Conservation (phyloP, 768 basidiomycete genomes). For the Psilocybe azurescens region DNA sequence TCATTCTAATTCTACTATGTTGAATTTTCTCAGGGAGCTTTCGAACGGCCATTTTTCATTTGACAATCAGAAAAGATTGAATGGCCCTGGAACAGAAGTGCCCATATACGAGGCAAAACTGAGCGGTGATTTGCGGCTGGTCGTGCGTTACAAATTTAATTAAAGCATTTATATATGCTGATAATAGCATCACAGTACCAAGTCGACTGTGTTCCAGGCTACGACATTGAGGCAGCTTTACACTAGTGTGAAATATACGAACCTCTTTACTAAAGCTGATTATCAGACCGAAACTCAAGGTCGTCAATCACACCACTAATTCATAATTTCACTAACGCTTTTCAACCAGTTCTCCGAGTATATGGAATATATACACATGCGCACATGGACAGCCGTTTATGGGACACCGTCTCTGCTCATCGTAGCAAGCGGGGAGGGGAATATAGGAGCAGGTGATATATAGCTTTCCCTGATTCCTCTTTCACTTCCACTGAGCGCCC, state of each 20-base stretch:
- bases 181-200: constrained; percentile 47
- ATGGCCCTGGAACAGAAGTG: constrained; percentile 44
- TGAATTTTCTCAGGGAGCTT: constrained; percentile 73
- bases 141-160: constrained; percentile 37
- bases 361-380: constrained; percentile 46
- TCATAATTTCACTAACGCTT: not conserved
- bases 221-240: constrained; percentile 32
- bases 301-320: not conserved
- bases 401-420: constrained; percentile 42
- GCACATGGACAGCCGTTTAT: constrained; percentile 41
- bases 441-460: constrained; percentile 51
- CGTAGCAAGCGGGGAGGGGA: constrained; percentile 47
- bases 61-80: constrained; percentile 69
- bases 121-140: constrained; percentile 53
- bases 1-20: too few relatives aligned
- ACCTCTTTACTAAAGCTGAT: not conserved
- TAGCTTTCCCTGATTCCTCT: constrained; percentile 16
- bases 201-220: constrained; percentile 49
- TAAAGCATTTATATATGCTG: not conserved
- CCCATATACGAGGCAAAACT: constrained; percentile 76
- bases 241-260: too few relatives aligned
- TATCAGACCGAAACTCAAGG: constrained; percentile 27
- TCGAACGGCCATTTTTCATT: constrained; percentile 68
- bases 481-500: constrained; percentile 12
- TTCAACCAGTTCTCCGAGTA: constrained; percentile 32